These are phyloP conservation scores for Colletotrichum sp. DNA, from an alignment of 2,329 filamentous ascomycete genomes.

Conservation along the genomic window DNA sequence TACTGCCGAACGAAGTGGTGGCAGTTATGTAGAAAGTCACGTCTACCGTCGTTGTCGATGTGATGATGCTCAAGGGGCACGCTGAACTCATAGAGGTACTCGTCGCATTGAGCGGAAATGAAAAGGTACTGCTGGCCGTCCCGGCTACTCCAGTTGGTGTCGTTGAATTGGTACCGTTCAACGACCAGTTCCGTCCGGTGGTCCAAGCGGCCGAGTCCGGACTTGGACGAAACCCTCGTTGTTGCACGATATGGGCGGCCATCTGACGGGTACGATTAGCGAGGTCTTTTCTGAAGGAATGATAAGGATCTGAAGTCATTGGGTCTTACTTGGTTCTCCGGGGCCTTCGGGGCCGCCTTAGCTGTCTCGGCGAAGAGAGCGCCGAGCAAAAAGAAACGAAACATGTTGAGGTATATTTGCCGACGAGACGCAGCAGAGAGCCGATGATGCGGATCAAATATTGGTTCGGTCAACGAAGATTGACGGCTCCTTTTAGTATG, in stretches of 20 bases:
- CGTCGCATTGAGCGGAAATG: neutral
- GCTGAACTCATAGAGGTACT: neutral
- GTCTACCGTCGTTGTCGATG: slow-evolving; percentile 36
- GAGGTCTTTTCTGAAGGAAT: neutral
- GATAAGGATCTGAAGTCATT: neutral
- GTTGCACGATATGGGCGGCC: neutral
- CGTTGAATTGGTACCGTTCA: slow-evolving; percentile 18
- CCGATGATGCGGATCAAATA: neutral
- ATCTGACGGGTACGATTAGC: neutral
- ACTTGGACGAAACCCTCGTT: neutral
- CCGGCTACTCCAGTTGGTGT: neutral
- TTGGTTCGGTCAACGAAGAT: neutral
- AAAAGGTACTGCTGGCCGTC: neutral
- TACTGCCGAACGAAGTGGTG: slow-evolving; percentile 23
- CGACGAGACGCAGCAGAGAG: neutral
- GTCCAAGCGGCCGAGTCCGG: neutral
- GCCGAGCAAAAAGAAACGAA: neutral
- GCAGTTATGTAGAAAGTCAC: slow-evolving; percentile 35
- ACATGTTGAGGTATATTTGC: neutral
- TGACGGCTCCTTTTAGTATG: neutral
- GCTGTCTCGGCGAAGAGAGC: neutral
- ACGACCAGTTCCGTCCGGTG: neutral
- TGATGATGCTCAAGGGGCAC: slow-evolving; percentile 22
- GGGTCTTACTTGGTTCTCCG: neutral
- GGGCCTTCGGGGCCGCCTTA: neutral